phyloP scores from a whole-genome alignment of 2,329 filamentous ascomycete genomes.

The Davidsoniella neocaledoniae region DNA sequence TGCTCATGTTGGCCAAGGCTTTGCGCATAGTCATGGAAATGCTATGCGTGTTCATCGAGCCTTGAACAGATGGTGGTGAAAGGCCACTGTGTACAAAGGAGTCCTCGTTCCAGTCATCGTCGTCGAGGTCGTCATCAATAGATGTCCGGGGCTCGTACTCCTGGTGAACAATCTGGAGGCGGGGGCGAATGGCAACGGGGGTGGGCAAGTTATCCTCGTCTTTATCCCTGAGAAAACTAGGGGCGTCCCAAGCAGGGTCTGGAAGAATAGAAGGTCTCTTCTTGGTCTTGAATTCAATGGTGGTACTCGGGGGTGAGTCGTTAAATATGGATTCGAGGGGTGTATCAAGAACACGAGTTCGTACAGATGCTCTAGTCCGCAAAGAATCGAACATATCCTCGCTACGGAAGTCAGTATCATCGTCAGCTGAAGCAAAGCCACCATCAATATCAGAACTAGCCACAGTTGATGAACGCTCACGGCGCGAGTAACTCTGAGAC shows the following conservation, averaged over 20 bases:
- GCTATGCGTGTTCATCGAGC: constrained; percentile 35
- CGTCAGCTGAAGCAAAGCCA: constrained; percentile 50
- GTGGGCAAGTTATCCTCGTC: constrained; percentile 42
- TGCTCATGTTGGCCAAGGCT: constrained; percentile 36
- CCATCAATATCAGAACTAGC: constrained; percentile 54
- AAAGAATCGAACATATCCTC: constrained; percentile 65
- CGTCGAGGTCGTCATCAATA: constrained; percentile 45
- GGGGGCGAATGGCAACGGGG: constrained; percentile 19
- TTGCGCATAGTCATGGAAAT: constrained; percentile 37
- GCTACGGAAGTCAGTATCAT: constrained; percentile 63
- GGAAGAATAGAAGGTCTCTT: constrained; percentile 12
- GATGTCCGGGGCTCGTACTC: constrained; percentile 26
- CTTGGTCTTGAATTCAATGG: constrained; percentile 21
- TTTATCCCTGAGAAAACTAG: constrained; percentile 28
- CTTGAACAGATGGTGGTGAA: constrained; percentile 35
- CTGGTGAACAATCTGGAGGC: constrained; percentile 2
- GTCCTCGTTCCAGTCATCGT: constrained; percentile 42
- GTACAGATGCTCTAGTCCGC: constrained; percentile 52
- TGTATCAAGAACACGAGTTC: constrained; percentile 48
- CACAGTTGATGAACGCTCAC: constrained; percentile 36
- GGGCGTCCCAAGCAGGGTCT: constrained; percentile 12
- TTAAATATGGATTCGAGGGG: constrained; percentile 69
- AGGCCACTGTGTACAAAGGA: constrained; percentile 34
- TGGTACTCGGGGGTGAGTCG: constrained; percentile 52
- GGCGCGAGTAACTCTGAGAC: constrained; percentile 15